Base-by-base conservation (phyloP, 441 rosid genomes). In the Rhodomyrtus psidioides region DNA sequence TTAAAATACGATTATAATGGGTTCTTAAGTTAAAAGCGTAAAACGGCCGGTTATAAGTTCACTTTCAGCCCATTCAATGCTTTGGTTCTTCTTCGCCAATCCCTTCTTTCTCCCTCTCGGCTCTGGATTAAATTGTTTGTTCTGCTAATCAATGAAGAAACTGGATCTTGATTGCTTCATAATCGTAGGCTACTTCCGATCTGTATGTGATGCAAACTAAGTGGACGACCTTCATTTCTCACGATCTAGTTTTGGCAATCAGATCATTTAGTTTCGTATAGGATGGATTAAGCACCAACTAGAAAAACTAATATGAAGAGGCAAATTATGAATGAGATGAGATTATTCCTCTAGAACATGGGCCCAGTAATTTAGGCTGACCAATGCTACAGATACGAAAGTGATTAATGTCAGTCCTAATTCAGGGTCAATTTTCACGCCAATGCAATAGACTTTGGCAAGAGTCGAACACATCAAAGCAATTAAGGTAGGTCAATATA, bases 101-200 rank as follows among this genome's bases (percentile, higher is more conserved):
- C 14, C 53, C 14, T 49, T 49, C 53, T 49, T 13, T 49, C 53
- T 49, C 14, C 14, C 14, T 49, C 24, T 21, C 12, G 1, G 24
- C 44, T 62, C 4, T 62, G 0, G 1, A 28, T 16, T 28, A 30
- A 34, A 10, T 17, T 9, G 7, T 10, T 34, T 0, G 15, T 34
- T 5, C 19, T 34, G 49, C 8, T 65, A 65, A 65, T 34, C n/a
- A 65, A 65, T 65, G 49, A 65, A 65, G 30, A 65, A 1, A 65
- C 0, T 7, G 46, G 21, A 26, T 65, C 26, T 19, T 65, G 49
- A 46, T 34, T 3, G n/a, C 49, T 70, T 9, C 24, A 39, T 70
- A 39, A 39, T 39, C 49, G 2, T 0, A 2, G 26, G n/a, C n/a
- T 0, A 28, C 42, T 62, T 10, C 8, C 5, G 1, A 28, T 15